Conservation (phyloP, 148 eudicot genomes). For the Arbutus unedo region DNA sequence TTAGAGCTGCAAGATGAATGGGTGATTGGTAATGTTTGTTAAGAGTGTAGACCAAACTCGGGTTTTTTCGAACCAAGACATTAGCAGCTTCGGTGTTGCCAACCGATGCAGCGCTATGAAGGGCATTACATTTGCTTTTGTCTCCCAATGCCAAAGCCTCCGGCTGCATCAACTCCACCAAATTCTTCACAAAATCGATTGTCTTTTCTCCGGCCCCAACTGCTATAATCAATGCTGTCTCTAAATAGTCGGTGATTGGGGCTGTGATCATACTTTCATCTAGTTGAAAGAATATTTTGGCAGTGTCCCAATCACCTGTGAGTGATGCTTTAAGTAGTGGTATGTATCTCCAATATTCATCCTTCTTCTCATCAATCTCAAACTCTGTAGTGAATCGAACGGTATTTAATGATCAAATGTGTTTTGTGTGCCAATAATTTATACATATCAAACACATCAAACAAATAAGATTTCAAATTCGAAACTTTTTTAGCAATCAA, state of each 20-base stretch:
- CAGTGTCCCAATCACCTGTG: background rate
- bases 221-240: background rate
- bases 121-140: background rate
- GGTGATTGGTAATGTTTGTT: background rate
- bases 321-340: background rate
- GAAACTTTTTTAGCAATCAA: too few relatives aligned
- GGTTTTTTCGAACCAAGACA: background rate
- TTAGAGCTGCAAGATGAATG: background rate
- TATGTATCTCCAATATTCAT: background rate
- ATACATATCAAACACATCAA: too few relatives aligned
- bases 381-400: too few relatives aligned
- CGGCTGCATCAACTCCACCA: background rate
- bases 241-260: rapidly evolving
- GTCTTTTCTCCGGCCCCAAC: background rate
- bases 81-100: background rate
- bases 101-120: background rate
- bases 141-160: background rate
- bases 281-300: background rate
- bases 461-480: too few relatives aligned
- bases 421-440: too few relatives aligned
- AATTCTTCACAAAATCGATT: background rate
- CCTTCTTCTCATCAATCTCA: background rate
- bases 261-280: background rate
- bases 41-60: background rate
- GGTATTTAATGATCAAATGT: too few relatives aligned